Percentiles rank a stretch among this genome's conserved stretches.
Conservation (phyloP, 1,284 basidiomycete genomes). For the Ceratobasidium sp. region DNA sequence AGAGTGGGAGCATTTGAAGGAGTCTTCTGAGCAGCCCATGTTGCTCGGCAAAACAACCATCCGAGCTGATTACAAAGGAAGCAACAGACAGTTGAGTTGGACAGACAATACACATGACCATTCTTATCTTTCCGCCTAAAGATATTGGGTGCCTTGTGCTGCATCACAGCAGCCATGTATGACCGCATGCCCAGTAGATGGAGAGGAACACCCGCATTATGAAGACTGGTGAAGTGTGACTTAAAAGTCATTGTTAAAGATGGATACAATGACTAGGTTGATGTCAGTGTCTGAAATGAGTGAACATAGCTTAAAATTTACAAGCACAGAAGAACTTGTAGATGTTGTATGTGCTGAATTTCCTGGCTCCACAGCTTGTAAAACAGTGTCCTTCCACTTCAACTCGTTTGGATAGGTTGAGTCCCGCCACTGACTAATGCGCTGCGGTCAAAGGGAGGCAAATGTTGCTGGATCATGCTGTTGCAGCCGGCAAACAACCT, state of each 20-base stretch:
- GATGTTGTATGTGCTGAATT: no score
- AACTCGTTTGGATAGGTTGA: not conserved
- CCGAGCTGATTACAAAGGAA: not conserved
- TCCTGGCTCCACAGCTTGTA: not conserved
- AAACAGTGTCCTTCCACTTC: conserved; percentile 3
- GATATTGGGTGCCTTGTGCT: not conserved
- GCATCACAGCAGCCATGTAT: not conserved
- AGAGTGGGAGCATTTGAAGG: not conserved
- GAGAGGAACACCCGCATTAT: not conserved
- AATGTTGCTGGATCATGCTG: not conserved
- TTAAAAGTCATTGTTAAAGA: not conserved
- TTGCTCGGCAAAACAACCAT: not conserved
- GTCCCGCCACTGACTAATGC: conserved; percentile 19
- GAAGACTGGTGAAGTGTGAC: not conserved
- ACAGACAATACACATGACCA: not conserved
- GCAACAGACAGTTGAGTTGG: not conserved
- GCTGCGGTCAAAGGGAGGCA: conserved; percentile 1
- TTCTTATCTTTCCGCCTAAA: not conserved
- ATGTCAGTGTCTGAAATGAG: not conserved
- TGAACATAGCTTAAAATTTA: not conserved
- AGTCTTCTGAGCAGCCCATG: conserved; percentile 1
- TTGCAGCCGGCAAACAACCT: not conserved
- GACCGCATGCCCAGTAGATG: not conserved
- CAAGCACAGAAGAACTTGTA: not conserved
- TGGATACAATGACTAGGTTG: not conserved